Conservation (phyloP, 2,329 filamentous ascomycete species). For the Cercospora zeae-maydis region DNA sequence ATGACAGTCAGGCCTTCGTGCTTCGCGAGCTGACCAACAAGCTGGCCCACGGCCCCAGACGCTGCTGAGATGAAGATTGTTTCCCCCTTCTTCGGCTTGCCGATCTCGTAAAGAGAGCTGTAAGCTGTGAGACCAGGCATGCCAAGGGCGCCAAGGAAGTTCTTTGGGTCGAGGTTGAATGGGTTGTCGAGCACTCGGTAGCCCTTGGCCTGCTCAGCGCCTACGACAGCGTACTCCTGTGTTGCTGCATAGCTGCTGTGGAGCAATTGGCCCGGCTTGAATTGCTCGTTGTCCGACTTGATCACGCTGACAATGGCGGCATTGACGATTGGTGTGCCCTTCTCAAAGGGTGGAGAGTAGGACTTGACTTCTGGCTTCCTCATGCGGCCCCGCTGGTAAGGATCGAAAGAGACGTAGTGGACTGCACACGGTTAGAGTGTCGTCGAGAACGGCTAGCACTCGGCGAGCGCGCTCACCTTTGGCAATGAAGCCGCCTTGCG, state of each 20-base stretch:
- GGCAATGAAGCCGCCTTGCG: slow-evolving; percentile 63
- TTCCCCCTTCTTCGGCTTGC: slow-evolving; percentile 70
- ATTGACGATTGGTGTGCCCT: slow-evolving; percentile 64
- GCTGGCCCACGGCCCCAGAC: slow-evolving; percentile 74
- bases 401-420: slow-evolving; percentile 74
- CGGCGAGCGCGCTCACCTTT: slow-evolving; percentile 39
- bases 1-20: slow-evolving; percentile 74
- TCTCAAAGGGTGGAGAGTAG: slow-evolving; percentile 65
- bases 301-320: slow-evolving; percentile 64
- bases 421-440: slow-evolving; percentile 38
- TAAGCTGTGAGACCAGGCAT: slow-evolving; percentile 78
- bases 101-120: slow-evolving; percentile 70
- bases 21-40: slow-evolving; percentile 82
- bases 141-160: slow-evolving; percentile 72
- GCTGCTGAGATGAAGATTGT: slow-evolving; percentile 80
- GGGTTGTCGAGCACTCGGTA: slow-evolving; percentile 63
- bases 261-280: slow-evolving; percentile 65
- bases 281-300: slow-evolving; percentile 62
- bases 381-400: slow-evolving; percentile 81
- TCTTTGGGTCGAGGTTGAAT: slow-evolving; percentile 59
- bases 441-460: not conserved
- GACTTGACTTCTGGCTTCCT: slow-evolving; percentile 59
- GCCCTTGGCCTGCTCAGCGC: slow-evolving; percentile 45
- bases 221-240: slow-evolving; percentile 62
- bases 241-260: slow-evolving; percentile 40